Conservation (phyloP, 768 basidiomycete genomes). For the Obba rivulosa region DNA sequence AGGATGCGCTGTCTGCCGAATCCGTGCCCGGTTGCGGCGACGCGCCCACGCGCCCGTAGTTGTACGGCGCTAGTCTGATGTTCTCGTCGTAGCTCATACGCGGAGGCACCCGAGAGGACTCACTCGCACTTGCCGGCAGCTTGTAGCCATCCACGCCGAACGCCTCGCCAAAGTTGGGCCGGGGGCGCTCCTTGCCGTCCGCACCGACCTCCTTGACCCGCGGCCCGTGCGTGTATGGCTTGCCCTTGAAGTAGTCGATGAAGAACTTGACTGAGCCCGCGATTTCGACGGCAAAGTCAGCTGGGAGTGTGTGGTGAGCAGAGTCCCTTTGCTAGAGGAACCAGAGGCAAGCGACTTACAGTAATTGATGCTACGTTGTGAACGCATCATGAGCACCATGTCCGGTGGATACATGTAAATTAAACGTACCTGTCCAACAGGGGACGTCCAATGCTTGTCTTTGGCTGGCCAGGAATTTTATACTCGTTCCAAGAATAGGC, state of each 20-base stretch:
- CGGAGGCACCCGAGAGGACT: slow-evolving; percentile 4
- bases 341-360: slow-evolving; percentile 27
- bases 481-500: slow-evolving; percentile 76
- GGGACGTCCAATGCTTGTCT: slow-evolving; percentile 63
- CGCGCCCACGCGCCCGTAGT: slow-evolving; percentile 12
- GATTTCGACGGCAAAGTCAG: slow-evolving; percentile 68
- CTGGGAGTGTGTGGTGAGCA: slow-evolving; percentile 27
- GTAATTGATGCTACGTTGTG: slow-evolving; percentile 35
- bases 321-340: neutral
- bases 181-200: slow-evolving; percentile 21
- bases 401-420: neutral
- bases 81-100: slow-evolving; percentile 36
- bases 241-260: slow-evolving; percentile 34
- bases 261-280: slow-evolving; percentile 57
- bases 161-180: slow-evolving; percentile 33
- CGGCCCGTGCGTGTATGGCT: slow-evolving; percentile 18
- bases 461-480: slow-evolving; percentile 30
- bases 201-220: slow-evolving; percentile 18
- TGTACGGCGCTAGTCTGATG: slow-evolving; percentile 35
- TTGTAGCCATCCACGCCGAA: slow-evolving; percentile 25
- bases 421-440: slow-evolving; percentile 53
- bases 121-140: neutral
- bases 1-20: too few species aligned
- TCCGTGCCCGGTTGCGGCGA: neutral
- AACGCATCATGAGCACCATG: slow-evolving; percentile 3